phyloP scores from a whole-genome alignment of 129 eudicot species.

The Artemisia argyi region DNA sequence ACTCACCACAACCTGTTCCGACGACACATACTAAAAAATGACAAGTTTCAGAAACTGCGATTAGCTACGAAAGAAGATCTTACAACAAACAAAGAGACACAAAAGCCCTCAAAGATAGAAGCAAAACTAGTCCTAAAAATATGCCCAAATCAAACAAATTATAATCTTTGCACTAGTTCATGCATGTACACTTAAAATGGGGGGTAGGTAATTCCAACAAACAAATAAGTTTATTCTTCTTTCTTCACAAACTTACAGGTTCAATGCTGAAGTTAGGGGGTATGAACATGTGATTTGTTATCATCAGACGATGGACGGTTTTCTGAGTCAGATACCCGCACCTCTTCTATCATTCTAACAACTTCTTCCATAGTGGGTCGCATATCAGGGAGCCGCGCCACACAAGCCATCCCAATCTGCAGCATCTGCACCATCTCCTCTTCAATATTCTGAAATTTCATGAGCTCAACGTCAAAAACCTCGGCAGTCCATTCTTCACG shows the following conservation, averaged over 20 bases:
- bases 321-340: conserved; percentile 70
- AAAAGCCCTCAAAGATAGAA: conserved; percentile 5
- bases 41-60: no score
- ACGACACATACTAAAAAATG: no score
- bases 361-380: conserved; percentile 77
- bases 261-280: conserved; percentile 47
- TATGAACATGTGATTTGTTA: conserved; percentile 58
- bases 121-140: conserved; percentile 11
- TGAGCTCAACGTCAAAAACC: conserved; percentile 77
- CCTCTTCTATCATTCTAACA: conserved; percentile 80
- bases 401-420: conserved; percentile 91
- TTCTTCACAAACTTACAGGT: conserved; percentile 39
- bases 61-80: neutral
- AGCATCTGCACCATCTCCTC: conserved; percentile 97
- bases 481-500: conserved; percentile 96
- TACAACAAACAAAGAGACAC: neutral
- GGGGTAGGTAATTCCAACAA: conserved; percentile 23
- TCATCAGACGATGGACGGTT: conserved; percentile 79
- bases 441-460: conserved; percentile 73
- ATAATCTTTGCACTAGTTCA: conserved; percentile 25
- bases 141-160: conserved; percentile 28
- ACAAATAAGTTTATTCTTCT: conserved; percentile 35
- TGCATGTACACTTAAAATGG: conserved; percentile 35
- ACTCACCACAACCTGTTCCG: no score
- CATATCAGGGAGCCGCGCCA: conserved; percentile 68